Evolutionary conservation across 2,329 filamentous ascomycete species (phyloP), one percentile per base, ranked within the genome.

Genomic region (Lanzia echinophila): DNA sequence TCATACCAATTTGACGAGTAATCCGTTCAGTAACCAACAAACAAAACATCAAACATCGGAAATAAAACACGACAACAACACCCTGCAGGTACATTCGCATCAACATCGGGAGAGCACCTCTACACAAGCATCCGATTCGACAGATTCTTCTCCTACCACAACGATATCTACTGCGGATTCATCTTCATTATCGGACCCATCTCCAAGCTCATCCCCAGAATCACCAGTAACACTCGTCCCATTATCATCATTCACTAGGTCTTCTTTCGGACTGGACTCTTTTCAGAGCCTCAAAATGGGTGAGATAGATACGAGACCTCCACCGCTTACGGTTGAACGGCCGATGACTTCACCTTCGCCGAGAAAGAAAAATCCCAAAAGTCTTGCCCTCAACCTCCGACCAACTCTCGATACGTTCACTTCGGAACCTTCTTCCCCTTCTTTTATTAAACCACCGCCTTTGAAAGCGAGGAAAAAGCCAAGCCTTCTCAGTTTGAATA

Each of bases 131-230:
- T 88, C 87, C 15, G 89, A 88, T 60, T 97, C 94, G 1, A 88
- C 88, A 41, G 91, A 96, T 66, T 96, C 92, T 20, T 97, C 92
- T 8, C 94, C 94, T 1, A 97, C 92, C 7, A 96, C 91, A 3
- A 96, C 92, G 2, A 81, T 94, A 47, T 96, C 90, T 6, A 96
- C 90, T 19, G 89, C 92, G 59, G 92, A 96, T 72, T 95, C 91
- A 5, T 92, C 90, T 8, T 88, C 90, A 31, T 78, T 94, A 47
- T 91, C 91, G 31, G 92, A 97, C 64, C 86, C 89, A 7, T 96
- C 92, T 5, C 90, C 94, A 3, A 92, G 87, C 50, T 90, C 91
- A 20, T 96, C 92, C 1, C 92, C 92, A 8, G 91, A 96, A 70
- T 96, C 94, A 2, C 89, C 90, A 1, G 75, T 87, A 52, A 86